Percentiles rank a stretch among this genome's conserved stretches.
Evolutionary conservation across 164 flowering plant genomes (phyloP).

Genomic region (Buxus sempervirens): DNA sequence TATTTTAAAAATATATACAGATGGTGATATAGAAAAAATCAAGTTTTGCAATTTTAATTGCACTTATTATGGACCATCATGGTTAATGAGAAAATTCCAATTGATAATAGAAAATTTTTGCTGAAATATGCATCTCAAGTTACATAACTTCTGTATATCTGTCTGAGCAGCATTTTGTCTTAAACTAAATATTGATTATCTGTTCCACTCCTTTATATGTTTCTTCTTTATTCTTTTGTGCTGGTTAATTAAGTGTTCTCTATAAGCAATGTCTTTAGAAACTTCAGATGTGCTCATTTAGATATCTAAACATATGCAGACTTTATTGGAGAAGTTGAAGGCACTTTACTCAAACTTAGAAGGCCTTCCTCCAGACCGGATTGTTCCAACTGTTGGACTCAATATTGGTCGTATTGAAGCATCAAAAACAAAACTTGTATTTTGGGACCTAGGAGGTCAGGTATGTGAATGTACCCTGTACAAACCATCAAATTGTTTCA

Average conservation of each 20-base stretch:
- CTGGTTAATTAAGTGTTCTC: not conserved
- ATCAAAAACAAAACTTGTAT: slow-evolving; percentile 78
- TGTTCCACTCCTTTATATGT: not conserved
- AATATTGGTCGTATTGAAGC: slow-evolving; percentile 92
- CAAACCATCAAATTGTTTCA: not conserved
- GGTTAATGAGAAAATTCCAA: no score
- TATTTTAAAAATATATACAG: no score
- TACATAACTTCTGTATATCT: not conserved
- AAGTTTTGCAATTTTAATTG: no score
- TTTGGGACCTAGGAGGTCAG: slow-evolving; percentile 99
- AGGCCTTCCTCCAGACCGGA: slow-evolving; percentile 94
- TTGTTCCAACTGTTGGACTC: slow-evolving; percentile 97
- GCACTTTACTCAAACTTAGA: slow-evolving; percentile 72
- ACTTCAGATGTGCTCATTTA: not conserved
- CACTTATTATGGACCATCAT: not conserved
- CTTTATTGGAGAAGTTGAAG: slow-evolving; percentile 89
- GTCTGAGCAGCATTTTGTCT: not conserved
- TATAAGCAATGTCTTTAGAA: not conserved
- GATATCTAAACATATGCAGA: slow-evolving; percentile 36
- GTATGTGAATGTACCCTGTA: slow-evolving; percentile 31
- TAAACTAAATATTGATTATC: not conserved
- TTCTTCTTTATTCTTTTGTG: not conserved
- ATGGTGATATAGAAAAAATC: no score
- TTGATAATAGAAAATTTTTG: not conserved
- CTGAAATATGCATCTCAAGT: not conserved